phyloP scores from a whole-genome alignment of 352 stramenopile genomes.

The Globisporangium carolinianum region DNA sequence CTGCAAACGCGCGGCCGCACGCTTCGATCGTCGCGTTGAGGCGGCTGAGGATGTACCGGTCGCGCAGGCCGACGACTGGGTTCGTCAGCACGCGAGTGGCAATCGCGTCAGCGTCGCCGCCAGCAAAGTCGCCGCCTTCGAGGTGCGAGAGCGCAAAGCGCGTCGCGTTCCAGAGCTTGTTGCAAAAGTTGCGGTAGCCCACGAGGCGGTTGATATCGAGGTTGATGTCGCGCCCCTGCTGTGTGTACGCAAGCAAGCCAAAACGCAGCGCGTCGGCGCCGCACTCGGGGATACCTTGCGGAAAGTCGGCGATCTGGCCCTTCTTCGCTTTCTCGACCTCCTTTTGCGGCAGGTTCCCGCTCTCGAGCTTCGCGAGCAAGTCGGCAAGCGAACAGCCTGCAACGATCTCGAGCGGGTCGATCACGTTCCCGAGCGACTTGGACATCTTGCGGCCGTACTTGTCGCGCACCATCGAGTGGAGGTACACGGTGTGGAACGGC shows the following conservation, averaged over 20 bases:
- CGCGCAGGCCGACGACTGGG: constrained; percentile 48
- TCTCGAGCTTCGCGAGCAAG: constrained; percentile 94
- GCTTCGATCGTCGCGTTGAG: constrained; percentile 68
- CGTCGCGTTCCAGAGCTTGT: constrained; percentile 99
- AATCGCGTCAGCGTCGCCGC: constrained; percentile 47
- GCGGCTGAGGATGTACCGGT: constrained; percentile 83
- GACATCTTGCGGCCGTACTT: constrained; percentile 99
- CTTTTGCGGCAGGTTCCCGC: constrained; percentile 95
- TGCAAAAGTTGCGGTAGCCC: constrained; percentile 99
- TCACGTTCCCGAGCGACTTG: constrained; percentile 99
- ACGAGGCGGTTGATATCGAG: constrained; percentile 99
- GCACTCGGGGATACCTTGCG: constrained; percentile 98
- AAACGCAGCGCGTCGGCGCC: constrained; percentile 98
- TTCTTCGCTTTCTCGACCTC: constrained; percentile 98
- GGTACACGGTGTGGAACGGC: constrained; percentile 96
- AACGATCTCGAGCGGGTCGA: constrained; percentile 98
- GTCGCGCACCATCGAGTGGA: constrained; percentile 98
- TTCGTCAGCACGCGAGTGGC: constrained; percentile 60
- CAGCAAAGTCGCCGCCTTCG: constrained; percentile 56
- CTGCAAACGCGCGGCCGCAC: constrained; percentile 81
- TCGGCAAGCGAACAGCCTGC: constrained; percentile 92
- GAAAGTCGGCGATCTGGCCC: constrained; percentile 96
- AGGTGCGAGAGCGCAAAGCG: constrained; percentile 98
- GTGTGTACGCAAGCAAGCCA: constrained; percentile 94
- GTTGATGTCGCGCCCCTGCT: constrained; percentile 97